These are phyloP conservation scores for Euphorbia lathyris DNA, from an alignment of 345 rosid species.

Conservation along the genomic window DNA sequence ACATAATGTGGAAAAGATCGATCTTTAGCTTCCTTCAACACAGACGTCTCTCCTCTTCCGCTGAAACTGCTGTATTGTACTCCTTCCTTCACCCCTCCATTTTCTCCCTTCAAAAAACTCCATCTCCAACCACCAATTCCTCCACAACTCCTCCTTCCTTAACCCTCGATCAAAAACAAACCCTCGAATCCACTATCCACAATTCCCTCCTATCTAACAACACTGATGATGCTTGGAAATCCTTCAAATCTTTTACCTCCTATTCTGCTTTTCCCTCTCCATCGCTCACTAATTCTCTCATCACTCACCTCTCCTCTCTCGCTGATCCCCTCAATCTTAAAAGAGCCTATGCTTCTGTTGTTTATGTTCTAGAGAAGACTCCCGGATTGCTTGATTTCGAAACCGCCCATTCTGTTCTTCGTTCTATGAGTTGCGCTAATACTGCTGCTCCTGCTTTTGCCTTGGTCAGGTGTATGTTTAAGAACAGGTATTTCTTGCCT, in stretches of 20 bases:
- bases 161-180: slow-evolving; percentile 40
- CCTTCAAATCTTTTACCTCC: slow-evolving; percentile 62
- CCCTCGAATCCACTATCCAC: slow-evolving; percentile 54
- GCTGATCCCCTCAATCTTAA: slow-evolving; percentile 58
- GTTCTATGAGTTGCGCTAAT: slow-evolving; percentile 55
- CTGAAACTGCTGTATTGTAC: slow-evolving; percentile 54
- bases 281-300: slow-evolving; percentile 65
- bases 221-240: slow-evolving; percentile 79
- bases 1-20: slow-evolving; percentile 39
- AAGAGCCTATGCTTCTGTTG: slow-evolving; percentile 86
- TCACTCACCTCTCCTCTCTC: slow-evolving; percentile 55
- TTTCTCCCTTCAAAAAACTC: slow-evolving; percentile 38
- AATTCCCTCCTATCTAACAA: slow-evolving; percentile 44
- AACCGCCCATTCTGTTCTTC: slow-evolving; percentile 47
- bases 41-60: slow-evolving; percentile 31
- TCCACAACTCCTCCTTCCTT: slow-evolving; percentile 25
- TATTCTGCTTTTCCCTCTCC: slow-evolving; percentile 51
- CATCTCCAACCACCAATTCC: slow-evolving; percentile 21
- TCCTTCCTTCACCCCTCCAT: slow-evolving; percentile 77
- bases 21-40: neutral
- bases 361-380: slow-evolving; percentile 63
- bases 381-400: slow-evolving; percentile 53
- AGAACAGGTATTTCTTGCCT: slow-evolving; percentile 79
- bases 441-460: slow-evolving; percentile 67
- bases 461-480: slow-evolving; percentile 66